These are phyloP conservation scores for Paramarasmius palmivorus DNA, from an alignment of 1,284 basidiomycete genomes.

Conservation along the genomic window DNA sequence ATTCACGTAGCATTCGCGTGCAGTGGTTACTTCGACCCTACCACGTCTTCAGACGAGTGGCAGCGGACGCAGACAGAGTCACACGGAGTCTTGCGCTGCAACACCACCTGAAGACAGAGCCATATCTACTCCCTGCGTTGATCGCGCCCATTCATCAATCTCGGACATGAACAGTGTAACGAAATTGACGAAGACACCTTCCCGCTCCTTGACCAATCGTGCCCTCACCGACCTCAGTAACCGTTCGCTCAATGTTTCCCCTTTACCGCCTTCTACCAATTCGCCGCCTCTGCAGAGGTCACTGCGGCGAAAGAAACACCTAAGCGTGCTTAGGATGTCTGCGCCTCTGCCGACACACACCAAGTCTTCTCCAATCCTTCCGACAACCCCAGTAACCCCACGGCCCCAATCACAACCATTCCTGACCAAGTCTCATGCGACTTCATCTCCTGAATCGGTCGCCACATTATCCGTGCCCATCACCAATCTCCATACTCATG, in stretches of 20 bases:
- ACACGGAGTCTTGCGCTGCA: background rate
- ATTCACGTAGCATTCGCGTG: too few species aligned
- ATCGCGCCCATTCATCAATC: background rate
- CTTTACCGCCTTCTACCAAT: background rate
- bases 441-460: background rate
- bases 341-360: background rate
- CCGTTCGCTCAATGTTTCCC: background rate
- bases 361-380: background rate
- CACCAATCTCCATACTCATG: background rate
- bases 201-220: background rate
- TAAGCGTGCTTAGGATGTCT: background rate
- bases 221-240: background rate
- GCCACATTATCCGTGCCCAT: background rate
- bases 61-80: background rate
- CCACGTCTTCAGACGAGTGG: background rate
- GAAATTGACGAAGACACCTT: conserved; percentile 3
- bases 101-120: background rate
- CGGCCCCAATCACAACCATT: background rate
- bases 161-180: background rate
- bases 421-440: background rate
- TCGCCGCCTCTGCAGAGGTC: background rate
- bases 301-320: background rate
- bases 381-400: background rate
- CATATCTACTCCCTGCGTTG: background rate
- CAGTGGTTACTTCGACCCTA: too few species aligned